Evolutionary conservation across 1,284 basidiomycete genomes (phyloP).

Genomic region (Porogramme epimiltina): DNA sequence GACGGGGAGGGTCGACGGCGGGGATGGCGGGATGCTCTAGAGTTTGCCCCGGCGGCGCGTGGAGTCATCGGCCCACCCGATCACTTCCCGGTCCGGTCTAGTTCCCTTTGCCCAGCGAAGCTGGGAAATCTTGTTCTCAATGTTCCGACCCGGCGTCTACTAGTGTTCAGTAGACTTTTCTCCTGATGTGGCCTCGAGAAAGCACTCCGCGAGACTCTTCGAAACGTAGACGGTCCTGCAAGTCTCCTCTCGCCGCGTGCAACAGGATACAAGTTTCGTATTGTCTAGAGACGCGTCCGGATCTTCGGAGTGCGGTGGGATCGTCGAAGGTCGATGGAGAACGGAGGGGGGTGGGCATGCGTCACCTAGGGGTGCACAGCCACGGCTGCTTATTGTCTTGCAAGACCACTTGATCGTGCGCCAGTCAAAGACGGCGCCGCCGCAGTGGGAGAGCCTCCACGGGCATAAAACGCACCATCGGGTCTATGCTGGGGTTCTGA

Average conservation of each 20-base stretch:
- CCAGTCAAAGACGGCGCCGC: background rate
- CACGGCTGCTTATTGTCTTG: conserved; percentile 7
- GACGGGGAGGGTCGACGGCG: background rate
- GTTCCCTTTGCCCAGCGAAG: conserved; percentile 1
- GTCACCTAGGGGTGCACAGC: conserved; percentile 2
- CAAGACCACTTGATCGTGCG: conserved; percentile 2
- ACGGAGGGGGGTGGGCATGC: background rate
- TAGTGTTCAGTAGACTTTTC: background rate
- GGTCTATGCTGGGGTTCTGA: too few species aligned
- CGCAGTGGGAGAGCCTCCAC: too few species aligned
- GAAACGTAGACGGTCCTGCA: too few species aligned
- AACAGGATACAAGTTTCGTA: too few species aligned
- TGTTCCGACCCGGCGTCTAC: background rate
- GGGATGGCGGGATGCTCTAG: background rate
- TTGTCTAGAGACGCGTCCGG: background rate
- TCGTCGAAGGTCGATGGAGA: background rate
- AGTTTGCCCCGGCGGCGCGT: background rate
- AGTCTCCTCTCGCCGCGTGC: too few species aligned
- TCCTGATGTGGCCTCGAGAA: background rate
- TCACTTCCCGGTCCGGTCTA: background rate
- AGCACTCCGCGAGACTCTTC: too few species aligned
- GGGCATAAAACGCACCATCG: too few species aligned
- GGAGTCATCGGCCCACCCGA: background rate
- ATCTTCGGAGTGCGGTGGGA: background rate
- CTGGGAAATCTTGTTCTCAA: background rate